Percentiles rank a stretch among this genome's conserved stretches.
phyloP scores from a whole-genome alignment of 129 eudicot genomes.

The Silybum marianum region DNA sequence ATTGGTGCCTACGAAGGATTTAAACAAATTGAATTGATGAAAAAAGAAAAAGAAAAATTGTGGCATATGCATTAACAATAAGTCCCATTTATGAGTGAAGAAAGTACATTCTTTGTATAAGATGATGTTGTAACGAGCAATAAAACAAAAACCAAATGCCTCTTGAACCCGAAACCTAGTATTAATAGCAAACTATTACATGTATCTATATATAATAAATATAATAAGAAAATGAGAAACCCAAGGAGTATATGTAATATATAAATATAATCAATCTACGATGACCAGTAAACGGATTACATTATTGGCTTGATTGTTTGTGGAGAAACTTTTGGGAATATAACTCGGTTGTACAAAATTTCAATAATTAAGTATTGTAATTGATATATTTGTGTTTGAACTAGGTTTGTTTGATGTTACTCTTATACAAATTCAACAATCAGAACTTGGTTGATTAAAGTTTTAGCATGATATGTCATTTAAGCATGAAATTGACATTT shows the following conservation, averaged over 20 bases:
- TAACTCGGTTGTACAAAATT: not conserved
- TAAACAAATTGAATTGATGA: constrained; percentile 11
- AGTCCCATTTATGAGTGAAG: not conserved
- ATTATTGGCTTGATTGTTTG: not conserved
- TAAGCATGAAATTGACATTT: not conserved
- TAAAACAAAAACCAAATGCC: not conserved
- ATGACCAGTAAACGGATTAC: not conserved
- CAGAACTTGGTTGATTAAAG: not conserved
- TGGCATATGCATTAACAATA: not conserved
- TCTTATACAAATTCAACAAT: not conserved
- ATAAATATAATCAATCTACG: not conserved
- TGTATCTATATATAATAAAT: not conserved
- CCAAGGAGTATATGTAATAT: not conserved
- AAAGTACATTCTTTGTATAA: not conserved
- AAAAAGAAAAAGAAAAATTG: not conserved
- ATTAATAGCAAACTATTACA: too few species aligned
- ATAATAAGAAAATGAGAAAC: not conserved
- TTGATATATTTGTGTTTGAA: not conserved
- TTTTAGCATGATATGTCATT: not conserved
- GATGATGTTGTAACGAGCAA: not conserved
- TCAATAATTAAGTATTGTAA: not conserved
- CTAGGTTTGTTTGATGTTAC: not conserved
- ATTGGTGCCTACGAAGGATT: constrained; percentile 60
- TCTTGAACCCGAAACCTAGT: not conserved
- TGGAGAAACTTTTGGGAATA: not conserved